Conservation (phyloP, 2,329 filamentous ascomycete species). For the Ustulina deusta region DNA sequence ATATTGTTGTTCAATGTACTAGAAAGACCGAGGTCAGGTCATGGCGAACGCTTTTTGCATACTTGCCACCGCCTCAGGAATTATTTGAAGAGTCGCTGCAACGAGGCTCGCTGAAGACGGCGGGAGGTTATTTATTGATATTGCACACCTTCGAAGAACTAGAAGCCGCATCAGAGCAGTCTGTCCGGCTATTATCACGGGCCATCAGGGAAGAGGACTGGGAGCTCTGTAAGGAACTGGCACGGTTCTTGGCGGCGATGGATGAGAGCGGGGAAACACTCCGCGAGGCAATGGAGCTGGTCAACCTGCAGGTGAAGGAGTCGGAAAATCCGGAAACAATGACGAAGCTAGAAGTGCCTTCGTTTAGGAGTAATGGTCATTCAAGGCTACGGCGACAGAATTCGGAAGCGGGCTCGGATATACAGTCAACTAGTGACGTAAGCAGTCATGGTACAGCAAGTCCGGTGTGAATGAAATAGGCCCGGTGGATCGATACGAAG, state of each 20-base stretch:
- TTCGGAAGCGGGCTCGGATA: constrained; percentile 50
- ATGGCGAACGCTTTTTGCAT: constrained; percentile 93
- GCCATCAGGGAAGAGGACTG: constrained; percentile 90
- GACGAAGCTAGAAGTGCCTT: constrained; percentile 51
- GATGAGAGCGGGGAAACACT: constrained; percentile 88
- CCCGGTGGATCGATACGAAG: neutral
- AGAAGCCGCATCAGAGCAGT: constrained; percentile 77
- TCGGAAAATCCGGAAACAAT: constrained; percentile 49
- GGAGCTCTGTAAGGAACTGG: constrained; percentile 95
- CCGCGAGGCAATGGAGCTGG: constrained; percentile 75
- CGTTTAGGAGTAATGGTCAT: constrained; percentile 47
- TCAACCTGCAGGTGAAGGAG: constrained; percentile 59
- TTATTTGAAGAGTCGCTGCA: constrained; percentile 93
- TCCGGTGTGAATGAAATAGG: constrained; percentile 42
- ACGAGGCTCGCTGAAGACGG: constrained; percentile 89
- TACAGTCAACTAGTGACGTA: constrained; percentile 47
- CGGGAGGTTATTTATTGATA: constrained; percentile 94
- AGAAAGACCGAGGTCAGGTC: constrained; percentile 96
- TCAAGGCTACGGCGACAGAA: constrained; percentile 45
- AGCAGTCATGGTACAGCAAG: constrained; percentile 51
- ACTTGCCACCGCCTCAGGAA: constrained; percentile 89
- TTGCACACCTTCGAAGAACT: constrained; percentile 84
- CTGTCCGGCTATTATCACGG: constrained; percentile 81
- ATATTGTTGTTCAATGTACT: constrained; percentile 96
- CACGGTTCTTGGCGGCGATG: constrained; percentile 92